phyloP scores from a whole-genome alignment of 2,329 filamentous ascomycete species.

The Nannizziopsis arthrosporioides region DNA sequence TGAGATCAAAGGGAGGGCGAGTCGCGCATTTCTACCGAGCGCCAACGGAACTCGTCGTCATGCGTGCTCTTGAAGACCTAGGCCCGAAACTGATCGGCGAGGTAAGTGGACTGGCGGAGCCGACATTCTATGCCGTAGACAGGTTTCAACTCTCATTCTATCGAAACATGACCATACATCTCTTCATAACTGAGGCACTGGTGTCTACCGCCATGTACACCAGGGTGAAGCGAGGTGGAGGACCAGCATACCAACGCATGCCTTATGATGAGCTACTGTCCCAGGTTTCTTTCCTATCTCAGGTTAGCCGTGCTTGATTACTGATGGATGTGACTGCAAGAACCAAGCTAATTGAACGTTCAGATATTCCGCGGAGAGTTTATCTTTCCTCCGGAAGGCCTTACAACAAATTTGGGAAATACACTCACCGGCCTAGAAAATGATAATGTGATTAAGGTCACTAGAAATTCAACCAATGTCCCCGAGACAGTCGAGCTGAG shows the following conservation, averaged over 20 bases:
- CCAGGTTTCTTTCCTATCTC: constrained; percentile 81
- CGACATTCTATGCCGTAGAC: constrained; percentile 89
- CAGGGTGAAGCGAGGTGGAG: constrained; percentile 80
- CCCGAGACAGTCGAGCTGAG: constrained; percentile 63
- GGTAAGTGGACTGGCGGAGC: constrained; percentile 68
- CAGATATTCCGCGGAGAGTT: constrained; percentile 90
- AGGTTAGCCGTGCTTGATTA: constrained; percentile 24
- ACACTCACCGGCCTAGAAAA: constrained; percentile 66
- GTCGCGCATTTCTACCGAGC: constrained; percentile 85
- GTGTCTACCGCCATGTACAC: constrained; percentile 87
- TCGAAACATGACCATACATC: constrained; percentile 97
- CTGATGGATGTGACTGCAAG: background rate
- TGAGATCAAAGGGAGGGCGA: constrained; percentile 74
- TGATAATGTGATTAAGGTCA: constrained; percentile 63
- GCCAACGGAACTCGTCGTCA: constrained; percentile 68
- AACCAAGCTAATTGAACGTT: constrained; percentile 12
- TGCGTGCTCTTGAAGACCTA: constrained; percentile 80
- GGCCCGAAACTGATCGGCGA: constrained; percentile 78
- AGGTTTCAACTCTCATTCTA: constrained; percentile 97
- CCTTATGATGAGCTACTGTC: constrained; percentile 58
- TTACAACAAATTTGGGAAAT: constrained; percentile 66
- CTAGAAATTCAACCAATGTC: constrained; percentile 42
- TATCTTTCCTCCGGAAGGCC: constrained; percentile 81
- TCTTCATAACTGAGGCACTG: constrained; percentile 87
- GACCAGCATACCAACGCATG: constrained; percentile 67